These are phyloP conservation scores for Sarocladium kiliense DNA, from an alignment of 2,329 filamentous ascomycete genomes.

Conservation along the genomic window DNA sequence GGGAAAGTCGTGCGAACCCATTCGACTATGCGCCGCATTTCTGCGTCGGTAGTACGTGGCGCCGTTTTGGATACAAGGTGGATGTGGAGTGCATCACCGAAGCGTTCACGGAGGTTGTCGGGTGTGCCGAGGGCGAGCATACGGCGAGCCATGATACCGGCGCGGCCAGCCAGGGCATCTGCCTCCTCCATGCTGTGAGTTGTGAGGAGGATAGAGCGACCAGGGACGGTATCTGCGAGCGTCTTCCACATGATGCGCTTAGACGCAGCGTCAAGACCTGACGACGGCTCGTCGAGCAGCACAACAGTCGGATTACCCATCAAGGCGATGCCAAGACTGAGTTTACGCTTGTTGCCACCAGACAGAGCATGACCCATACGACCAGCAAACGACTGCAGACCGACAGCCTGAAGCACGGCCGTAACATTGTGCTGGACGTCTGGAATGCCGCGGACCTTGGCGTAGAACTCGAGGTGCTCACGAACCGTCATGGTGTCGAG, in stretches of 20 bases:
- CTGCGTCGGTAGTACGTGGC: conserved; percentile 63
- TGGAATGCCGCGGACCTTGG: conserved; percentile 71
- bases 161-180: conserved; percentile 76
- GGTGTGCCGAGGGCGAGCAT: conserved; percentile 83
- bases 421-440: conserved; percentile 73
- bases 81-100: conserved; percentile 75
- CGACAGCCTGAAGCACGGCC: conserved; percentile 75
- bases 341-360: conserved; percentile 90
- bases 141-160: conserved; percentile 77
- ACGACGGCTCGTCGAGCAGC: conserved; percentile 83
- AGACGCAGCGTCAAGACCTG: conserved; percentile 82
- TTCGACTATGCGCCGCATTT: conserved; percentile 59
- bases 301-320: conserved; percentile 89
- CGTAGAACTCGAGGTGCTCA: conserved; percentile 86
- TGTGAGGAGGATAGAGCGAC: conserved; percentile 79
- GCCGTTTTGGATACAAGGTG: conserved; percentile 74
- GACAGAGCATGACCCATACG: conserved; percentile 77
- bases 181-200: conserved; percentile 97
- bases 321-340: conserved; percentile 81
- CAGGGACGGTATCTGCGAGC: conserved; percentile 64
- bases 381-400: conserved; percentile 62
- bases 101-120: conserved; percentile 64
- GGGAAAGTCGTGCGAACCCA: conserved; percentile 63
- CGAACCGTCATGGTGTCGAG: conserved; percentile 86
- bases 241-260: conserved; percentile 95